A percentile compares a stretch with the other conserved stretches of the same genome.
phyloP scores from a whole-genome alignment of 2,329 filamentous ascomycete species.

The Neophaeococcomyces mojaviensis region DNA sequence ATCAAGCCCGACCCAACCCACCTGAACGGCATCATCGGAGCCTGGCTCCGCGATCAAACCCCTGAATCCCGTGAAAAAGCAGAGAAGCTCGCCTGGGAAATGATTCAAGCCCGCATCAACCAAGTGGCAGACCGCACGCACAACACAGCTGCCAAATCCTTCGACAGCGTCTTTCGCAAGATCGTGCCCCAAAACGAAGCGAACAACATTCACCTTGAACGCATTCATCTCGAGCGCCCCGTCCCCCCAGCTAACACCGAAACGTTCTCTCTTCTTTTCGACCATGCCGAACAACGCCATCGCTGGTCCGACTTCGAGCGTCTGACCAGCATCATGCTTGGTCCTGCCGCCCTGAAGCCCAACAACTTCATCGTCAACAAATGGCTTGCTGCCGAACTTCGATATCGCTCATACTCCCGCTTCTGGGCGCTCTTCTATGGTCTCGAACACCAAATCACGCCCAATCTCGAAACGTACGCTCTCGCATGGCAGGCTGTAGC shows the following conservation, averaged over 20 bases:
- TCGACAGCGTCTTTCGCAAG: constrained; percentile 5
- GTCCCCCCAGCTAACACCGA: constrained; percentile 61
- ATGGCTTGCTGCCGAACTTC: constrained; percentile 59
- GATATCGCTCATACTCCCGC: constrained; percentile 48
- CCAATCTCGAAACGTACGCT: constrained; percentile 62
- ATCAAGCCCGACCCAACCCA: constrained; percentile 65
- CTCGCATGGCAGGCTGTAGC: constrained; percentile 55
- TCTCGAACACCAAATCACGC: constrained; percentile 47
- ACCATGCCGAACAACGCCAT: constrained; percentile 60
- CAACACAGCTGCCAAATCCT: constrained; percentile 11
- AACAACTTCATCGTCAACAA: constrained; percentile 76
- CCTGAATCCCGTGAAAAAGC: constrained; percentile 51
- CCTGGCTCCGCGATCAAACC: constrained; percentile 61
- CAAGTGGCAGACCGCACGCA: constrained; percentile 41
- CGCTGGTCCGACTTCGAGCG: constrained; percentile 51
- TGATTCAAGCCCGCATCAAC: constrained; percentile 63
- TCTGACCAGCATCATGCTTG: constrained; percentile 55
- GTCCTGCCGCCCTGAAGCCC: constrained; percentile 54
- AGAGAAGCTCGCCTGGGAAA: constrained; percentile 64
- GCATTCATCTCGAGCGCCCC: constrained; percentile 33
- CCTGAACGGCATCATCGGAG: constrained; percentile 73
- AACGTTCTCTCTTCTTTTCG: constrained; percentile 67
- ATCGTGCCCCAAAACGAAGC: not conserved
- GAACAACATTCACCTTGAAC: constrained; percentile 22
- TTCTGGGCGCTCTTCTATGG: constrained; percentile 51